Base-by-base conservation (phyloP, 148 eudicot species). In the Rhododendron vialii region DNA sequence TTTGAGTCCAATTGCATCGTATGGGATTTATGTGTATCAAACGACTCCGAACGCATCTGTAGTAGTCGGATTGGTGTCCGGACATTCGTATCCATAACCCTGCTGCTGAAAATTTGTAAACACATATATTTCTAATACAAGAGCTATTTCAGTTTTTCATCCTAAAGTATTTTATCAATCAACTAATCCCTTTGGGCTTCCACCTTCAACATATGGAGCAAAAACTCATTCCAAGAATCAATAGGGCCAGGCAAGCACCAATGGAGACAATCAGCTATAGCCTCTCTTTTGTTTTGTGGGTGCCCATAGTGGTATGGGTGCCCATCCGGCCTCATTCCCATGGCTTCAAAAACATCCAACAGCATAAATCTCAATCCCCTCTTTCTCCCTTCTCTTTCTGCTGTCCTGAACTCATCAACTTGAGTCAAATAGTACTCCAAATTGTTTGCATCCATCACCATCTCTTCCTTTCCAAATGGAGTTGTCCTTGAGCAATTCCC, bases 171-270 rank as follows among this genome's bases (percentile, higher is more conserved):
- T 33, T 28, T 6, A 73, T 33, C 41, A 73, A 20, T 43, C 81
- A 35, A 0, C 2, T 86, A 0, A 48, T 28, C 6, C 38, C 57
- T 81, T 67, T 15, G 45, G 1, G 57, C 89, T 87, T 85, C 89
- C 84, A 82, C 84, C 51, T 76, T 86, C 80, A 90, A 20, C 79
- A 91, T 55, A 79, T 91, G 90, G 63, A 91, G 89, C 89, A 91
- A 82, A 86, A 91, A 88, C 3, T 80, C 87, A 67, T 85, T 85
- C 87, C 87, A 85, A 33, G 74, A 26, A 85, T 85, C 78, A 79
- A 92, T 85, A 10, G 94, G 92, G 35, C 94, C 94, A 45, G 93
- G 93, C 61, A 92, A 81, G 69, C 94, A 92, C 94, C 94, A 92
- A 83, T 92, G 94, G 30, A 92, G 90, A 85, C 94, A 92, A 85